Evolutionary conservation across 139 green algal genomes (phyloP).

Genomic region (Eudorina sp.): DNA sequence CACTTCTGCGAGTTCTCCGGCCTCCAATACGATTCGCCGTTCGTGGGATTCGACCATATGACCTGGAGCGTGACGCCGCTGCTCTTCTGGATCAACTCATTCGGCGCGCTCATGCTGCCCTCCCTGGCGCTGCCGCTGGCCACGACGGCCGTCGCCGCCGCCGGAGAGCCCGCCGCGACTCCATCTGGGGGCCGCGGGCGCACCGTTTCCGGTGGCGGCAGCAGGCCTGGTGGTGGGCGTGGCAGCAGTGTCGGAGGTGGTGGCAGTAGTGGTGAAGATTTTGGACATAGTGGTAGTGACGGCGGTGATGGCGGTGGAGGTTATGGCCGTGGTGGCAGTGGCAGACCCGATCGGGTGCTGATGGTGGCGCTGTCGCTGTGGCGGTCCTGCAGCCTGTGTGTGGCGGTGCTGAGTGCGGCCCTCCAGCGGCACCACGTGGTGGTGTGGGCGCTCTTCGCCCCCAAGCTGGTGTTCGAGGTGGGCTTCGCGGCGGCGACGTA

Average conservation of each 20-base stretch:
- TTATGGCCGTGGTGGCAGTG: too few species aligned
- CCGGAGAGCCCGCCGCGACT: too few species aligned
- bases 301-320: too few species aligned
- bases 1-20: constrained; percentile 95
- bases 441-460: constrained; percentile 92
- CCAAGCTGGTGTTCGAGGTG: constrained; percentile 92
- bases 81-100: constrained; percentile 88
- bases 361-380: neutral
- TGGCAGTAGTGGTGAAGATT: too few species aligned
- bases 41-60: constrained; percentile 86
- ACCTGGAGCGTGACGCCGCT: constrained; percentile 65
- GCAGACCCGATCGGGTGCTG: neutral
- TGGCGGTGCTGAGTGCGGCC: constrained; percentile 64
- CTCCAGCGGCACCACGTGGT: constrained; percentile 89
- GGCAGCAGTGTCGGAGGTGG: too few species aligned
- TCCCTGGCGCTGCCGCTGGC: constrained; percentile 55
- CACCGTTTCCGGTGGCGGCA: too few species aligned
- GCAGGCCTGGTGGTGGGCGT: too few species aligned
- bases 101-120: constrained; percentile 67
- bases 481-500: constrained; percentile 65
- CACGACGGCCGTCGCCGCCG: neutral
- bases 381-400: constrained; percentile 25
- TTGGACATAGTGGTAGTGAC: too few species aligned
- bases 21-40: constrained; percentile 89
- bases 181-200: too few species aligned